Conservation (phyloP, 2,329 filamentous ascomycete species). For the Mollisia scopiformis region DNA sequence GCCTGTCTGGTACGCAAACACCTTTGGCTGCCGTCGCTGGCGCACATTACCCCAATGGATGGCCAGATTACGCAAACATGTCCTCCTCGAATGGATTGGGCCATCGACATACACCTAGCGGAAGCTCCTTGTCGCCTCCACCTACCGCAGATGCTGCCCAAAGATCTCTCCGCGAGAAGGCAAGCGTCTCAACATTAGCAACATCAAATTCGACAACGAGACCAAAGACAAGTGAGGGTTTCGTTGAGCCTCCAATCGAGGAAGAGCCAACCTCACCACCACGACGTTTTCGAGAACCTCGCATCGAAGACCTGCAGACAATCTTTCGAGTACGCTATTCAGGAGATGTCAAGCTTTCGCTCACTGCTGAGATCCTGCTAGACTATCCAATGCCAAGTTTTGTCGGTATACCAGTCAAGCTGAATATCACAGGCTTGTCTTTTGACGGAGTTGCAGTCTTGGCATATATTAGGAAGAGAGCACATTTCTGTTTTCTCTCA, state of each 20-base stretch:
- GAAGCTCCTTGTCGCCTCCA: constrained; percentile 35
- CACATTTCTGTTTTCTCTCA: constrained; percentile 93
- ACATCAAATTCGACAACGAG: constrained; percentile 57
- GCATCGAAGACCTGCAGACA: constrained; percentile 87
- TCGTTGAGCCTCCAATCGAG: constrained; percentile 34
- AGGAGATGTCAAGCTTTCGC: constrained; percentile 82
- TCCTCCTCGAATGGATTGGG: constrained; percentile 22
- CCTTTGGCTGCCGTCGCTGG: constrained; percentile 80
- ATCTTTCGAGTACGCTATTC: constrained; percentile 89
- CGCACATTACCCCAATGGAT: constrained; percentile 61
- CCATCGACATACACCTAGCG: constrained; percentile 35
- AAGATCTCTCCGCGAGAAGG: constrained; percentile 55
- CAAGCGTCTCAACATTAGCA: constrained; percentile 64
- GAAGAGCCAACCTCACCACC: constrained; percentile 43
- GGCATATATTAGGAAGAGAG: constrained; percentile 84
- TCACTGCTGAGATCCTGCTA: constrained; percentile 93
- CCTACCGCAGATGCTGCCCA: constrained; percentile 41
- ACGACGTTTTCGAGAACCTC: constrained; percentile 68
- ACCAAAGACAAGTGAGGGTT: constrained; percentile 59
- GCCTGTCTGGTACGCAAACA: constrained; percentile 75
- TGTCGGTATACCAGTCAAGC: constrained; percentile 89
- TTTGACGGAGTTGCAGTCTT: constrained; percentile 95
- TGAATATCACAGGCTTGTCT: constrained; percentile 92
- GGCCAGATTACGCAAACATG: constrained; percentile 40
- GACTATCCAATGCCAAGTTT: constrained; percentile 99